Conservation (phyloP, 345 rosid genomes). For the Clarkia xantiana region DNA sequence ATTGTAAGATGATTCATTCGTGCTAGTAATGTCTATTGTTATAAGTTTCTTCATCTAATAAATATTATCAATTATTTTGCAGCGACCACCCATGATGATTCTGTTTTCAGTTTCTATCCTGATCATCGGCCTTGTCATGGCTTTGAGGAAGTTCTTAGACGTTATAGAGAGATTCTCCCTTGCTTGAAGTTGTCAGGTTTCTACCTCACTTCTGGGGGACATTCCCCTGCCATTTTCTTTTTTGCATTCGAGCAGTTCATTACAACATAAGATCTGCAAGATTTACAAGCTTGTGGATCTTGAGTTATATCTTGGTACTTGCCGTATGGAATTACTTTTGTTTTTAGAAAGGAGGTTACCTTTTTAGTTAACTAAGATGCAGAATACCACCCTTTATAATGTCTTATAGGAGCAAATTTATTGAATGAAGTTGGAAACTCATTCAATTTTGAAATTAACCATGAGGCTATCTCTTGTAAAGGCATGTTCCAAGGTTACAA, state of each 20-base stretch:
- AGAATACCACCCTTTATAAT: no score
- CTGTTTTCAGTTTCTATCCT: constrained; percentile 68
- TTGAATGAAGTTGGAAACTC: no score
- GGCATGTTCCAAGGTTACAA: no score
- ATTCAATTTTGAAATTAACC: no score
- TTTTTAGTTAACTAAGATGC: no score
- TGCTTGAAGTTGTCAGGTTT: constrained; percentile 62
- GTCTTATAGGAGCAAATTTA: no score
- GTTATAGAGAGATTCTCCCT: constrained; percentile 74
- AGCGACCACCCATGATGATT: constrained; percentile 69
- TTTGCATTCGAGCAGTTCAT: background rate
- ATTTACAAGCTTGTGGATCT: no score
- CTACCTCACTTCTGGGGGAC: background rate
- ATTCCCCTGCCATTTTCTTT: constrained; percentile 6
- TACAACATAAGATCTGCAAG: no score
- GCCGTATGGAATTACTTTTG: no score
- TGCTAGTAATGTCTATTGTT: constrained; percentile 12
- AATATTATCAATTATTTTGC: constrained; percentile 15
- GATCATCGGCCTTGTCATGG: constrained; percentile 51
- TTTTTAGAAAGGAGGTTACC: no score
- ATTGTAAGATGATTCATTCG: constrained; percentile 42
- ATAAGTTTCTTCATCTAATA: constrained; percentile 8
- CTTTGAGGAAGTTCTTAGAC: constrained; percentile 57
- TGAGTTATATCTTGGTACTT: no score
- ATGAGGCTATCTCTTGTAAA: no score